Evolutionary conservation across 2,329 filamentous ascomycete species (phyloP), one percentile per base, ranked within the genome.

Genomic region (Fusarium odoratissimum): DNA sequence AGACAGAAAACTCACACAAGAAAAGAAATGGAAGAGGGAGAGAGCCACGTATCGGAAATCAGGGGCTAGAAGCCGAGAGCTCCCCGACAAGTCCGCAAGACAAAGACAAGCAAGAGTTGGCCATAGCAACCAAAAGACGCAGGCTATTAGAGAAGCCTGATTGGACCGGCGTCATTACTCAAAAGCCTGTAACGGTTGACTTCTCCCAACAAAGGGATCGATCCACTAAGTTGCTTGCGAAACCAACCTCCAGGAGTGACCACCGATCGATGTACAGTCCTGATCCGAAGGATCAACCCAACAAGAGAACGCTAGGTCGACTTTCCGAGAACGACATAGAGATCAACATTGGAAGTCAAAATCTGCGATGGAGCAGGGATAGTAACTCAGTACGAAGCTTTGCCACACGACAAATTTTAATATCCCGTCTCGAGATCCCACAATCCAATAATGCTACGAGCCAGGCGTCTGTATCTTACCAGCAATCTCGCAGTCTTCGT

Each of bases 141-240:
- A 75, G 41, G 48, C 66, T 81, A 7, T 63, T 81, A 23, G 56
- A 76, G 14, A 77, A 75, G 45, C 60, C 51, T 16, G 77, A 80
- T 37, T 83, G 81, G 80, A 77, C 76, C 1, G 80, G 81, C 7
- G 65, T 82, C 11, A 67, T 64, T 23, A 55, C 80, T 16, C 80
- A 82, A 49, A 82, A 80, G 52, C 71, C 77, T 13, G 65, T 80
- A 19, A 46, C 66, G 4, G 61, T 75, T 12, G 66, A 76, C 16
- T 77, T 75, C 46, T 62, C 75, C 10, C 66, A 65, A 49, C 66
- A 70, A 28, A 64, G 45, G 28, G 60, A 61, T 21, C 45, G 17
- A 30, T 33, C 19, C 23, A 16, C 25, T 11, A 25, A 30, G 23
- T 23, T 35, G 21, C n/a, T n/a, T 45, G 19, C 33, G 23, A 73